These are phyloP conservation scores for Sugiyamaella floridensis DNA, from an alignment of 805 yeast genomes.

Conservation along the genomic window DNA sequence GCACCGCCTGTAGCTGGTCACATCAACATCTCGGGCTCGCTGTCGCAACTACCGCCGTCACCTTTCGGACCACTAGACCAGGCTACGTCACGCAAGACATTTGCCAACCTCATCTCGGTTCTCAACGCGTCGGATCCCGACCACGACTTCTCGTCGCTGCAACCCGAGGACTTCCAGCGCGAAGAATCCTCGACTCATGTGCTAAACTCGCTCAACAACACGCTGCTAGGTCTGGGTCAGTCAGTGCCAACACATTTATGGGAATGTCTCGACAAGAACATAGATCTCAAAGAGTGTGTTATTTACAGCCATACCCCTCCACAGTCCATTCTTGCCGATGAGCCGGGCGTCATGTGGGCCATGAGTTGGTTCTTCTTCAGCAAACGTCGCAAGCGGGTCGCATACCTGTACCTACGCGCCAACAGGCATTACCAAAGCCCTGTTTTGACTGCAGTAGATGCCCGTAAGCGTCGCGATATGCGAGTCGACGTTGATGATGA, in stretches of 20 bases:
- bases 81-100: constrained; percentile 78
- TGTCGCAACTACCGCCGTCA: constrained; percentile 25
- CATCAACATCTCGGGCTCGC: constrained; percentile 4
- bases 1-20: not conserved
- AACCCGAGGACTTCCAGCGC: constrained; percentile 69
- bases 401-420: constrained; percentile 69
- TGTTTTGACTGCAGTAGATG: constrained; percentile 25
- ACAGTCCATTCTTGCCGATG: constrained; percentile 60
- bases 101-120: constrained; percentile 85
- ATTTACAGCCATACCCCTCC: constrained; percentile 38
- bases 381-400: constrained; percentile 85
- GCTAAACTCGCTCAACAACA: constrained; percentile 64
- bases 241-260: constrained; percentile 63
- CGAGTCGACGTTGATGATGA: constrained; percentile 35
- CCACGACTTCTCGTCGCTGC: constrained; percentile 83
- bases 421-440: constrained; percentile 36
- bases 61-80: constrained; percentile 92
- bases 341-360: constrained; percentile 59
- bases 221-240: constrained; percentile 52
- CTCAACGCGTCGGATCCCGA: constrained; percentile 92
- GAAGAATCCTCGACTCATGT: constrained; percentile 35
- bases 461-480: constrained; percentile 19
- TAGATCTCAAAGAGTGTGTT: constrained; percentile 55
- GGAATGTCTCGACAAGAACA: constrained; percentile 79
- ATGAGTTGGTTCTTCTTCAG: constrained; percentile 88